Base-by-base conservation (phyloP, 495 filamentous ascomycete species). In the Talaromyces stipitatus region DNA sequence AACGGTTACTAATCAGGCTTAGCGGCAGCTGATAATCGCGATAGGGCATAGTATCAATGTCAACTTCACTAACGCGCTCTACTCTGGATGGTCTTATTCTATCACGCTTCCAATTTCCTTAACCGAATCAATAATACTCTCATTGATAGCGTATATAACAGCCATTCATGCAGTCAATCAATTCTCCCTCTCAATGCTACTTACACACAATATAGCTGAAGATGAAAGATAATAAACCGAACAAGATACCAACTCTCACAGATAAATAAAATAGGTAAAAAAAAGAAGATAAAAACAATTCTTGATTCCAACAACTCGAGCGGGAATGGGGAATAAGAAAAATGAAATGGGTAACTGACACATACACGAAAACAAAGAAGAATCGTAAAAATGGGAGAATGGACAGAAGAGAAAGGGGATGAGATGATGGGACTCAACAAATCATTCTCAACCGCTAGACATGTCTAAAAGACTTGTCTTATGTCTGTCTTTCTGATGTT, bases 181-280 rank as follows among this genome's bases (percentile, higher is more conserved):
- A 48, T 48, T 6, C 45, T 18, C 45, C 18, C 24, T 48, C 20
- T 26, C 27, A 20, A 30, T 51, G 27, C 48, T 30, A 51, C 48
- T 26, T 51, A 51, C 48, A 51, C 27, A 51, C 48, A 51, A 51
- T 30, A 51, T 30, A 30, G 24, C 28, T 48, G 20, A 48, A 48
- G 58, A 66, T 64, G 62, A 64, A 38, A 38, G 33, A 41, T 41
- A 41, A 41, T 41, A 16, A 41, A 54, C 55, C 58, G 41, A 53
- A 30, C 29, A 14, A 33, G 33, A 26, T 36, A 38, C 20, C 36
- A 3, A 36, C 45, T 48, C 45, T 48, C 18, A 48, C 45, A 48
- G 45, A 48, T 48, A 48, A 23, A 48, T 41, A 48, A 48, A 24
- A 20, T 18, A 18, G 24, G 20, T 18, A 26, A 26, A 20, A 48